Evolutionary conservation across 495 filamentous ascomycete genomes (phyloP), one percentile per base, ranked within the genome.

Genomic region (Trichoderma reesei): DNA sequence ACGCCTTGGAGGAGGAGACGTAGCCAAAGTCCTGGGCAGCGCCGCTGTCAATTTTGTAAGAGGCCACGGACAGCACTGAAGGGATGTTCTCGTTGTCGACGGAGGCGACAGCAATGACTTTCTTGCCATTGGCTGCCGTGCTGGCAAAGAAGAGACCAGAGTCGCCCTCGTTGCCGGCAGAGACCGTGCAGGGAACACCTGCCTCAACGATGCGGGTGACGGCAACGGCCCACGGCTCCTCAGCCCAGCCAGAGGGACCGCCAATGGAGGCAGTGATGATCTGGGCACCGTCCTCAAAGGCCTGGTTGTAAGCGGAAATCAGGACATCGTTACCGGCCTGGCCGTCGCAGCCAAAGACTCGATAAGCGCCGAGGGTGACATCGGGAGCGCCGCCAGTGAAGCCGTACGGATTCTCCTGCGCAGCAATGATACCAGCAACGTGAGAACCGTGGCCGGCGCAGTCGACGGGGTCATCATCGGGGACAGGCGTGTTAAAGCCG

Each of bases 191-290:
- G 3, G 82, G 81, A 3, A 85, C 78, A 36, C 83, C 83, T 37
- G 76, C 72, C 14, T 79, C 76, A n/a, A 83, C 82, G 63, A 85
- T 84, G 31, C 80, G 75, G 37, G 78, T 77, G 16, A 82, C 79
- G 3, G 77, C 81, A 11, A 75, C 73, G 16, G 79, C 76, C 81
- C 82, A 84, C 6, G 80, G 76, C 51, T 82, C 81, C 67, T 85
- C 82, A 3, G 73, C 72, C 82, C 82, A 85, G 13, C 83, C 83
- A 0, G 74, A 78, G 31, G 81, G 71, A 0, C 77, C 78, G n/a
- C 83, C 83, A 59, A 86, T 80, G 6, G 82, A 85, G 11, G 81
- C 81, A 34, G 83, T 82, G 67, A 86, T 86, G 67, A 86, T 78
- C 68, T 85, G 82, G 37, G 78, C 80, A 13, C 82, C 82, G 51